Base-by-base conservation (phyloP, 192 early-diverging fungal genomes). In the Geranomyces michiganensis region DNA sequence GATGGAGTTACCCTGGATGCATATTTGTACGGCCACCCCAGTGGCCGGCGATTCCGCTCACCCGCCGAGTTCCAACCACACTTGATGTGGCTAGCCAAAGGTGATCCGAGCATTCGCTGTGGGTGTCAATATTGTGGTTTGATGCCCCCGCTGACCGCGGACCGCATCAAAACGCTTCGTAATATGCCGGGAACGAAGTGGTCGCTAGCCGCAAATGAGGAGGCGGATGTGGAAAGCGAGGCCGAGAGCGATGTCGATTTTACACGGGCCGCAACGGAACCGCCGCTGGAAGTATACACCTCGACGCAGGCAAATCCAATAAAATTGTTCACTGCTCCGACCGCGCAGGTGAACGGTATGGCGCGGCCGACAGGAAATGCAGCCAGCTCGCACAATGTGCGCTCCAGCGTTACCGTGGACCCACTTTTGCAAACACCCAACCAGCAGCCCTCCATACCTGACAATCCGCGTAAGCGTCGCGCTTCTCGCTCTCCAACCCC, bases 21-120 rank as follows among this genome's bases (percentile, higher is more conserved):
- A 6, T 62, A 62, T 62, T 41, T 62, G 60, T 62, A 62, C n/a
- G 60, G 60, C 9, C 60, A 62, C 29, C 60, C 60, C n/a, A 62
- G 60, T 33, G 36, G 60, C 24, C 19, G 36, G 31, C 60, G 60
- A 21, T 62, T 31, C 30, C 60, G 60, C 19, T 62, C 60, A 14
- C 60, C 60, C 0, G 60, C 60, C 29, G 60, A 62, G 31, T 62
- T 62, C 30, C 24, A 30, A 22, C 60, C 60, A n/a, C 60, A 62
- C n/a, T 31, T 62, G 60, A 27, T n/a, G 13, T 62, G 60, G 60
- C 60, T 62, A 6, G 30, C n/a, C n/a, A 21, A 14, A 31, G 60
- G 30, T 8, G 31, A 62, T 21, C 60, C 60, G 9, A 36, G n/a
- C 6, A 31, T 62, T 8, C 60, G 24, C 30, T 62, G 60, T n/a